Base-by-base conservation (phyloP, 139 green algal genomes). In the Dunaliella sp. region DNA sequence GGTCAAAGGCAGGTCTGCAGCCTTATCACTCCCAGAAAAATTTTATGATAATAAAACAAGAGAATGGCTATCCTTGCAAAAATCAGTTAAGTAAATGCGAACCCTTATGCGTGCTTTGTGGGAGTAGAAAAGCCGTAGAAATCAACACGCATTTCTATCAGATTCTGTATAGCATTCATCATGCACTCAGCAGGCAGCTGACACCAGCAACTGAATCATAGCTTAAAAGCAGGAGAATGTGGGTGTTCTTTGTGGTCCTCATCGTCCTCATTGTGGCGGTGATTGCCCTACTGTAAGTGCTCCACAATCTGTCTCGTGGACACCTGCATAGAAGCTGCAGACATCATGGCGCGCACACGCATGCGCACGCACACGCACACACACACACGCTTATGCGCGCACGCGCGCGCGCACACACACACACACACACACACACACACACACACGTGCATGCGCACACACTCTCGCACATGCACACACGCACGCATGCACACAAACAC, bases 221-320 rank as follows among this genome's bases (percentile, higher is more conserved):
- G n/a, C n/a, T n/a, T n/a, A n/a, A n/a, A 84, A 31, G n/a, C 7
- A 25, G 31, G 12, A 76, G 37, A 12, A 93, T 93, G 90, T 93
- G 90, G 90, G 77, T 72, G 26, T 93, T 93, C 76, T 93, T 93
- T 73, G 34, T 87, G 16, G 36, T 91, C 30, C 85, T 80, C 32
- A 74, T 90, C n/a, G 48, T 90, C 1, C 35, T 76, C 1, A 79
- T 93, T 24, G 80, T 35, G 25, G 80, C 77, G 22, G 84, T 87
- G 28, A 93, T 93, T 38, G 77, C 76, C 57, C 78, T 88, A 1
- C 35, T 90, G 87, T 90, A 30, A 88, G 87, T 73, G 32, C 25
- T 78, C 28, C 28, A n/a, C 12, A 3, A 36, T 21, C 58, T 78
- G 73, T 28, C 12, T 7, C 33, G 32, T 78, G 73, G 33, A 78